Base-by-base conservation (phyloP, 2,329 filamentous ascomycete genomes). In the Ophiobolus disseminans region DNA sequence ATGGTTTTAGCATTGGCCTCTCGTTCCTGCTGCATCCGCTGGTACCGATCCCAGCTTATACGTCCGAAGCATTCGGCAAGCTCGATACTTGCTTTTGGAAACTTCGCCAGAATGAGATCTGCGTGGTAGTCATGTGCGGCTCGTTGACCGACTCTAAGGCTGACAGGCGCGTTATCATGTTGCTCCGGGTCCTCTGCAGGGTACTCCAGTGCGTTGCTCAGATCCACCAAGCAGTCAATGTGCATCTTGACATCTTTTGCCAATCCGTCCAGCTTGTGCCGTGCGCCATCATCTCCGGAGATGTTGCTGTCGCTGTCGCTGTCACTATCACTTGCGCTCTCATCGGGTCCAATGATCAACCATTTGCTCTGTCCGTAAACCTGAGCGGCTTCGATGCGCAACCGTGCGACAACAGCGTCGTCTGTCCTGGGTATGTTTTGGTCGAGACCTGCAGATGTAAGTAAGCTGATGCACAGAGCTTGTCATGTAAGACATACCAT, bases 11-110 rank as follows among this genome's bases (percentile, higher is more conserved):
- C 20, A 20, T 54, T 60, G 3, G 20, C 32, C 21, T 36, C 30
- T 35, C 60, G 25, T 16, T 53, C 49, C n/a, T 39, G 7, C 22
- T 64, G 52, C 47, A 66, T 46, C 1, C 60, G 57, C 25, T 49
- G 50, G 28, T 58, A 64, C 7, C 60, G 47, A 17, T 52, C 20
- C 62, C 62, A 64, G 28, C 57, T 66, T 2, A 41, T 52, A 34
- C 53, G 53, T 5, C 62, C 62, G 0, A 66, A 38, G 16, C 48
- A 45, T n/a, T 55, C 26, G 4, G 57, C 47, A 2, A 62, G 25
- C 1, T 40, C 10, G 0, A 9, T 5, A 11, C 34, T 40, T 4
- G 55, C 60, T 20, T 51, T 30, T 0, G 61, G 61, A 36, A 50
- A 63, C 30, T 58, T 63, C 3, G 35, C 37, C 4, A 22, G 31